Evolutionary conservation across 805 yeast species (phyloP).

Genomic region (Cyberlindnera misumaiensis): DNA sequence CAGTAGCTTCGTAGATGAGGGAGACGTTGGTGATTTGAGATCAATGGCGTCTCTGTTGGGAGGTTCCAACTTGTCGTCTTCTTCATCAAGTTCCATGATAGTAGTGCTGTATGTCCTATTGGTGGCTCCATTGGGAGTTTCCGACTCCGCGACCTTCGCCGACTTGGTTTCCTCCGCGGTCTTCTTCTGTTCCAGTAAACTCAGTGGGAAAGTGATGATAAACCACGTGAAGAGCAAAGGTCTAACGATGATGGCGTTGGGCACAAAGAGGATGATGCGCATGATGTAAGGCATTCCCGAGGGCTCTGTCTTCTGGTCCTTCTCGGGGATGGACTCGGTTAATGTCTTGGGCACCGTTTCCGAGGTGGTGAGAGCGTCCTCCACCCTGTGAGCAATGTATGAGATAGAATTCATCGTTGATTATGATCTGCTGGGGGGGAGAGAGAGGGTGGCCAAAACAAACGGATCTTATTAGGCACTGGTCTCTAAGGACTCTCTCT

Average conservation of each 20-base stretch:
- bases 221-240: constrained; percentile 47
- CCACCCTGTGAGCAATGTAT: constrained; percentile 21
- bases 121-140: constrained; percentile 1
- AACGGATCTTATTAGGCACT: too few species aligned
- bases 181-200: constrained; percentile 27
- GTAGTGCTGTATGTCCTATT: constrained; percentile 1
- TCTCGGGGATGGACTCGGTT: background rate
- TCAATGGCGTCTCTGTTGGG: constrained; percentile 4
- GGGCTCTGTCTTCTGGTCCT: background rate
- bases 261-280: constrained; percentile 35
- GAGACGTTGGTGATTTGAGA: constrained; percentile 21
- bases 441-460: too few species aligned
- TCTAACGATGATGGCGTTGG: constrained; percentile 42
- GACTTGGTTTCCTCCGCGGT: constrained; percentile 1
- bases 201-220: constrained; percentile 50
- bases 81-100: constrained; percentile 21
- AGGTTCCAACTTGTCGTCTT: constrained; percentile 10
- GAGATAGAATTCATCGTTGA: constrained; percentile 23
- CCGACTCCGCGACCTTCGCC: background rate
- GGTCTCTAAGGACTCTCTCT: too few species aligned
- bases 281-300: constrained; percentile 18
- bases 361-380: constrained; percentile 15
- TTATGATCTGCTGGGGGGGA: too few species aligned
- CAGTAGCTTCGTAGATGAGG: constrained; percentile 13
- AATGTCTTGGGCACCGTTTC: background rate